A percentile compares a stretch with the other conserved stretches of the same genome.
These are phyloP conservation scores for Letharia columbiana DNA, from an alignment of 495 filamentous ascomycete genomes.

Conservation along the genomic window DNA sequence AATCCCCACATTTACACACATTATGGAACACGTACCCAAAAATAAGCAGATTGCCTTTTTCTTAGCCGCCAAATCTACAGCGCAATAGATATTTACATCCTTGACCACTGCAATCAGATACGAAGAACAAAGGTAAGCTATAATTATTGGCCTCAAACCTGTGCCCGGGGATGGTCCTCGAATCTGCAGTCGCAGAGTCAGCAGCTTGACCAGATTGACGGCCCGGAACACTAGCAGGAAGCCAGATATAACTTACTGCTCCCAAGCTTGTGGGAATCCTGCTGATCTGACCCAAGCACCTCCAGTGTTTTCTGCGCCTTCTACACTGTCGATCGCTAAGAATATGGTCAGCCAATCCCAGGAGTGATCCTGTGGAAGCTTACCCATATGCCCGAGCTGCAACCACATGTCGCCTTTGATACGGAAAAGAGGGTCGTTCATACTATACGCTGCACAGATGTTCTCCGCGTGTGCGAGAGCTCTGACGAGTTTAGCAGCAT, in stretches of 20 bases:
- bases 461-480: constrained; percentile 52
- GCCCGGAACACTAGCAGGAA: background rate
- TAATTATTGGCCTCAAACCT: constrained; percentile 7
- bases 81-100: background rate
- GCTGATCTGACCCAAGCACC: constrained; percentile 20
- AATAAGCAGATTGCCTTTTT: too few relatives aligned
- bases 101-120: background rate
- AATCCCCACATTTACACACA: background rate
- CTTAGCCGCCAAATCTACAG: background rate
- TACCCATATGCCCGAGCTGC: constrained; percentile 49
- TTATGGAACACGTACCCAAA: background rate
- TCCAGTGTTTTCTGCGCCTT: constrained; percentile 21
- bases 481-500: constrained; percentile 63
- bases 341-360: background rate
- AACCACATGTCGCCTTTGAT: constrained; percentile 65
- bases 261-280: constrained; percentile 24
- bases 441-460: constrained; percentile 39
- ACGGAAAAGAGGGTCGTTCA: constrained; percentile 37
- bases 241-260: constrained; percentile 12
- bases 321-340: constrained; percentile 22
- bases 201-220: background rate
- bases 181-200: constrained; percentile 12
- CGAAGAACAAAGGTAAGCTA: background rate
- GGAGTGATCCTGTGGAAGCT: background rate
- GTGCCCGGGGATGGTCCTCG: constrained; percentile 21